Evolutionary conservation across 2,329 filamentous ascomycete species (phyloP).

Genomic region (Raffaelea arxii): DNA sequence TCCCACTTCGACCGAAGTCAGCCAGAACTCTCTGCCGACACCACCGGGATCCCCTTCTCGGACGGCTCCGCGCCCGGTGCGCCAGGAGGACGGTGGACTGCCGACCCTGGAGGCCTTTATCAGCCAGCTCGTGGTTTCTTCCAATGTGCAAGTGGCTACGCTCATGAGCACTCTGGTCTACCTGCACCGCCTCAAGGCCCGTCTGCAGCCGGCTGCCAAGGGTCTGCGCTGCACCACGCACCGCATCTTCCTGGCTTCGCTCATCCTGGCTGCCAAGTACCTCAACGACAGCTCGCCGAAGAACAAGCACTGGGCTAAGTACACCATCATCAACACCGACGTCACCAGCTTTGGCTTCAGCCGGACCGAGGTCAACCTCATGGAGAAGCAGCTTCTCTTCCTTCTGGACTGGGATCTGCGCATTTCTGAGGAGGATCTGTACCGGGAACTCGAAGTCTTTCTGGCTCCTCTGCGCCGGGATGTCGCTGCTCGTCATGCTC

Average conservation of each 20-base stretch:
- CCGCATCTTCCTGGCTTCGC: conserved; percentile 86
- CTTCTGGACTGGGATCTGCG: conserved; percentile 90
- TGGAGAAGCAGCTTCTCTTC: conserved; percentile 97
- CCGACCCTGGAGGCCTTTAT: conserved; percentile 89
- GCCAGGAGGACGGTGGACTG: conserved; percentile 43
- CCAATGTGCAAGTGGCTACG: conserved; percentile 93
- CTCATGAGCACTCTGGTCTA: conserved; percentile 97
- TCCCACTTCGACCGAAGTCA: conserved; percentile 20
- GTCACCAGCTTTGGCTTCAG: conserved; percentile 74
- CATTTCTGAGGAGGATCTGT: conserved; percentile 76
- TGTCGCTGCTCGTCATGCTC: conserved; percentile 39
- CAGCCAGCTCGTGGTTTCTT: conserved; percentile 77
- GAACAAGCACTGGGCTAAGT: conserved; percentile 99
- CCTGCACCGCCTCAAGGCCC: conserved; percentile 71
- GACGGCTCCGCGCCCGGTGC: conserved; percentile 32
- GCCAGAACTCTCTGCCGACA: conserved; percentile 26
- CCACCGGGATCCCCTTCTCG: conserved; percentile 29
- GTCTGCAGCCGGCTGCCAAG: conserved; percentile 88
- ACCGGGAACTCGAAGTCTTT: conserved; percentile 79
- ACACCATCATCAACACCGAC: conserved; percentile 66
- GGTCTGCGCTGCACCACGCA: conserved; percentile 94
- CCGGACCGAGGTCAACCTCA: conserved; percentile 92
- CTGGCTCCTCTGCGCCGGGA: conserved; percentile 69
- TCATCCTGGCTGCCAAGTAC: conserved; percentile 89
- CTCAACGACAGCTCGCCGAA: conserved; percentile 97